These are phyloP conservation scores for Candida sakaeoensis DNA, from an alignment of 805 yeast genomes.

Conservation along the genomic window DNA sequence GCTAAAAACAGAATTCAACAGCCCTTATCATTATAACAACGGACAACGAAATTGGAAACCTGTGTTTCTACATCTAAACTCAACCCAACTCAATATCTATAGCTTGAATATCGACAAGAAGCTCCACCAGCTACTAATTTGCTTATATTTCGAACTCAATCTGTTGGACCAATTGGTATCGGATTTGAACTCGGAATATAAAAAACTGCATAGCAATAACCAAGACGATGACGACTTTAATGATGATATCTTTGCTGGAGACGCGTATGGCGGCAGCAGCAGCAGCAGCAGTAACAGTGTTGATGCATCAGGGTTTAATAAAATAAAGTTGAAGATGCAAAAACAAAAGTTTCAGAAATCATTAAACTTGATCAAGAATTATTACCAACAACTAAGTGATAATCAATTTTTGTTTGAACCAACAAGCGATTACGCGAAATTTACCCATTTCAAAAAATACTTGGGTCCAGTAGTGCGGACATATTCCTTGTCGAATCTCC, in stretches of 20 bases:
- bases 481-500: slow-evolving; percentile 28
- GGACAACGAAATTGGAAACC: slow-evolving; percentile 30
- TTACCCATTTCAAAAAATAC: slow-evolving; percentile 16
- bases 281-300: too few relatives aligned
- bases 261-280: slow-evolving; percentile 31
- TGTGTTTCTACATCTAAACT: slow-evolving; percentile 35
- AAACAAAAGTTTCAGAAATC: slow-evolving; percentile 10
- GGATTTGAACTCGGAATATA: slow-evolving; percentile 8
- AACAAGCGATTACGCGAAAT: slow-evolving; percentile 15
- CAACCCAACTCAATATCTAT: slow-evolving; percentile 36
- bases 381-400: slow-evolving; percentile 19
- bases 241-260: slow-evolving; percentile 23
- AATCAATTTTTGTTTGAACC: slow-evolving; percentile 41
- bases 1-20: slow-evolving; percentile 31
- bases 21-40: slow-evolving; percentile 32
- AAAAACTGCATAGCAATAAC: slow-evolving; percentile 1
- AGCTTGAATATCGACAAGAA: slow-evolving; percentile 21
- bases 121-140: slow-evolving; percentile 21
- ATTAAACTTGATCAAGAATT: slow-evolving; percentile 17
- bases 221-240: slow-evolving; percentile 4
- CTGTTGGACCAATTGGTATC: slow-evolving; percentile 15
- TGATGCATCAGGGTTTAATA: slow-evolving; percentile 8
- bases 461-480: slow-evolving; percentile 22
- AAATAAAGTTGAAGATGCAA: slow-evolving; percentile 18
- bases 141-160: slow-evolving; percentile 30